A percentile compares a stretch with the other conserved stretches of the same genome.
phyloP scores from a whole-genome alignment of 2,329 filamentous ascomycete genomes.

The Ceratocystis albifundus region DNA sequence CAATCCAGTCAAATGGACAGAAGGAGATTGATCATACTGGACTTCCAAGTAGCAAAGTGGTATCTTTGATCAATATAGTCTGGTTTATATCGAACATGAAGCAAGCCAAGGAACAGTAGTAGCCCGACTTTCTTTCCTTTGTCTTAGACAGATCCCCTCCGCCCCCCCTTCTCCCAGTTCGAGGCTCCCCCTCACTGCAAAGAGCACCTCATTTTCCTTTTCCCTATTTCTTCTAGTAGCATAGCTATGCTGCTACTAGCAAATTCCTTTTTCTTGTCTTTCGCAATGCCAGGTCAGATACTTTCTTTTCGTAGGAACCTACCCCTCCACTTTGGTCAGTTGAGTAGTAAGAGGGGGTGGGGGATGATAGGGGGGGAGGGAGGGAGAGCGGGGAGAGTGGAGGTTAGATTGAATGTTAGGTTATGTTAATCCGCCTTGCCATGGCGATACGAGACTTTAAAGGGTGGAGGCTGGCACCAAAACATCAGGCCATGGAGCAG shows the following conservation, averaged over 20 bases:
- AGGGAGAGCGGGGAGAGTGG: background rate
- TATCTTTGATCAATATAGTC: no score
- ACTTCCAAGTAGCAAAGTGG: no score
- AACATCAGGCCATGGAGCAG: constrained; percentile 1
- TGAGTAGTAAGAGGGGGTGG: background rate
- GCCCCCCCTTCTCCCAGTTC: no score
- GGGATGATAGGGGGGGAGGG: background rate
- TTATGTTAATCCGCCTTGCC: background rate
- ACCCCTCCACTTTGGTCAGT: background rate
- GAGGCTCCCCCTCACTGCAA: background rate
- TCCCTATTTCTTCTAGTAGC: background rate
- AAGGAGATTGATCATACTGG: no score
- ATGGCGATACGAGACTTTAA: background rate
- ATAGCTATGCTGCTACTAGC: background rate
- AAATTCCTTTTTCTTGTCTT: background rate
- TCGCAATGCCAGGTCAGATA: background rate
- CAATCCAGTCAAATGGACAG: no score
- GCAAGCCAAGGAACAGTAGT: background rate
- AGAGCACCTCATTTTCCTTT: background rate
- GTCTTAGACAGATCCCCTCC: background rate
- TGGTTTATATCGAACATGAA: no score
- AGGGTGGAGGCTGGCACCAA: background rate
- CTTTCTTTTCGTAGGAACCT: background rate
- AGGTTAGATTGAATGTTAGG: background rate
- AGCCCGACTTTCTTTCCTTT: background rate